Percentiles rank a stretch among this genome's conserved stretches.
phyloP scores from a whole-genome alignment of 2,329 filamentous ascomycete species.

The Ceratocystis destructans region DNA sequence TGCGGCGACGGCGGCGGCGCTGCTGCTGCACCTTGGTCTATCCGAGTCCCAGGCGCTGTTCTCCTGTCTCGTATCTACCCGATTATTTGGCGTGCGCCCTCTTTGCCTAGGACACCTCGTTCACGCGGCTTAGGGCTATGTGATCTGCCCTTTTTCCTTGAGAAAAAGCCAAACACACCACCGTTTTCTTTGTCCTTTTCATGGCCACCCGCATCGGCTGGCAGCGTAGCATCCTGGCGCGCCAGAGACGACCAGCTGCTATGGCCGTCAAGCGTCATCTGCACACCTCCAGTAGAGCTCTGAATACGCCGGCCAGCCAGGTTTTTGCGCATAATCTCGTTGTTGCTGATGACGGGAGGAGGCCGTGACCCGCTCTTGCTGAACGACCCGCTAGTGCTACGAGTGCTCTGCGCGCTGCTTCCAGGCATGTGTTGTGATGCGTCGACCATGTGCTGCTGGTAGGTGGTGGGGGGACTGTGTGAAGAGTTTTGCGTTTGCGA shows the following conservation, averaged over 20 bases:
- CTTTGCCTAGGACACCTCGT: conserved; percentile 83
- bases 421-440: conserved; percentile 12
- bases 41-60: neutral
- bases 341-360: neutral
- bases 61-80: conserved; percentile 31
- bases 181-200: conserved; percentile 46
- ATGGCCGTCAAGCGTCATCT: conserved; percentile 78
- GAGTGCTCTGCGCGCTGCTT: conserved; percentile 16
- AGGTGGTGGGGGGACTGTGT: conserved; percentile 1
- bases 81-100: conserved; percentile 75
- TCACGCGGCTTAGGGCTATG: conserved; percentile 91
- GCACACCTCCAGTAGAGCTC: conserved; percentile 69
- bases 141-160: conserved; percentile 75
- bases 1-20: neutral
- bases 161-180: conserved; percentile 82
- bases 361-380: conserved; percentile 8
- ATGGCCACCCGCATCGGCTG: conserved; percentile 47
- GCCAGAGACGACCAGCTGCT: conserved; percentile 87
- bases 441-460: conserved; percentile 5
- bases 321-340: conserved; percentile 16
- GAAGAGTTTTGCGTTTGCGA: neutral
- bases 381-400: conserved; percentile 14
- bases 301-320: conserved; percentile 45
- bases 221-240: conserved; percentile 64
- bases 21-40: neutral